A percentile compares a stretch with the other conserved stretches of the same genome.
Evolutionary conservation across 495 filamentous ascomycete species (phyloP).

Genomic region (Xanthoparmelia taractica): DNA sequence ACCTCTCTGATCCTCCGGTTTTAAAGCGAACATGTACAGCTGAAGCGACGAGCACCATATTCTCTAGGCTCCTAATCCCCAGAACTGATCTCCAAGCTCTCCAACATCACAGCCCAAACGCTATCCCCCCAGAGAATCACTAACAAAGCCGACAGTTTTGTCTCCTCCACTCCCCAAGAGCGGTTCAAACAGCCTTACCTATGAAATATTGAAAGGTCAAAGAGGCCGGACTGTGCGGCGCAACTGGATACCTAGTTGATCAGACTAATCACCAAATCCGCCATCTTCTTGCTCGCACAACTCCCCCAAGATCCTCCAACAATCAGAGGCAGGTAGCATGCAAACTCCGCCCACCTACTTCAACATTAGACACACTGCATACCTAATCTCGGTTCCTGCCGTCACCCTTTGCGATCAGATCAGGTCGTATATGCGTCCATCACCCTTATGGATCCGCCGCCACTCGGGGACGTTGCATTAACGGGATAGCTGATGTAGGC

Average conservation of each 20-base stretch:
- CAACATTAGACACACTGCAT: conserved; percentile 34
- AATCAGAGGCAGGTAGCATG: conserved; percentile 28
- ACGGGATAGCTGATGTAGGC: conserved; percentile 13
- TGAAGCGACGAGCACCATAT: conserved; percentile 34
- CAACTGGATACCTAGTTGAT: conserved; percentile 10
- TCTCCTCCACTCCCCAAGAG: background rate
- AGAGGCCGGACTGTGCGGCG: conserved; percentile 9
- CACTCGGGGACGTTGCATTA: conserved; percentile 29
- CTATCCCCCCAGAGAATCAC: conserved; percentile 31
- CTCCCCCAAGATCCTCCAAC: conserved; percentile 32
- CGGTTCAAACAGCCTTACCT: conserved; percentile 4
- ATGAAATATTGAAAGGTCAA: background rate
- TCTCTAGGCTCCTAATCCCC: conserved; percentile 10
- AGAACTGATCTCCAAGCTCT: conserved; percentile 23
- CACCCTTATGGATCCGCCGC: conserved; percentile 24
- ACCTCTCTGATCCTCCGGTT: conserved; percentile 32
- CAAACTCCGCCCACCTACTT: conserved; percentile 36
- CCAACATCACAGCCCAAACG: conserved; percentile 29
- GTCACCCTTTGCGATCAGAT: conserved; percentile 11
- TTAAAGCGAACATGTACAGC: conserved; percentile 33
- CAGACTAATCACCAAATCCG: background rate
- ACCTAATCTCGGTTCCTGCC: background rate
- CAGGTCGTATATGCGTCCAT: conserved; percentile 31
- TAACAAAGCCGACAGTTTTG: conserved; percentile 21
- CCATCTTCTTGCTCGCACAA: conserved; percentile 19